Base-by-base conservation (phyloP, 805 yeast genomes). In the Brettanomyces naardenensis region DNA sequence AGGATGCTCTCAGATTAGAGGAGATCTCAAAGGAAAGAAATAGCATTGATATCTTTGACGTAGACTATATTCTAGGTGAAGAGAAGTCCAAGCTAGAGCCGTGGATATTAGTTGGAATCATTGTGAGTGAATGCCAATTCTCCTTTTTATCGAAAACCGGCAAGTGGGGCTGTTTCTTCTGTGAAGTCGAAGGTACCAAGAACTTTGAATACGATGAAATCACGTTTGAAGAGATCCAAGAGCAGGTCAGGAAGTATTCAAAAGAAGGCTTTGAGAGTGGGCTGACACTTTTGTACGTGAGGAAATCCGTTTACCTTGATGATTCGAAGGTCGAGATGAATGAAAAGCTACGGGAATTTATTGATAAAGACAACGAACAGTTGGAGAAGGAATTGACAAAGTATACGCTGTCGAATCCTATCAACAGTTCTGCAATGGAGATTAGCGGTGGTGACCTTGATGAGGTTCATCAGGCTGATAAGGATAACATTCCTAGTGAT, bases 81-180 rank as follows among this genome's bases (percentile, higher is more conserved):
- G 31, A 40, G 13, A 52, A 49, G 10, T 36, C 29, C 1, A 35
- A 43, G 11, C 32, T 56, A 10, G 69, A 65, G 20, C 68, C 69
- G 4, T 65, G 64, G 54, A 37, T 64, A 5, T 44, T 68, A 3
- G 51, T 53, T 10, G 71, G 71, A 19, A 57, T 62, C 3, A 51
- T 66, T 3, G 31, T 65, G 9, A 54, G 49, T 28, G 56, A 58
- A 7, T 39, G 45, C 4, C 54, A 54, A 18, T 66, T 59, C 41
- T 63, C 53, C 25, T 63, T 51, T 37, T 27, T 34, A 19, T n/a
- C 21, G 3, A 13, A 27, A 23, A 40, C 37, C 14, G 41, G 36
- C 1, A 31, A 45, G 3, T 67, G 72, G 72, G 35, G 42, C 13
- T 42, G 45, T 11, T 55, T 62, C 20, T 43, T 41, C 4, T 59